These are phyloP conservation scores for Whalleya microplaca DNA, from an alignment of 2,329 filamentous ascomycete species.

Conservation along the genomic window DNA sequence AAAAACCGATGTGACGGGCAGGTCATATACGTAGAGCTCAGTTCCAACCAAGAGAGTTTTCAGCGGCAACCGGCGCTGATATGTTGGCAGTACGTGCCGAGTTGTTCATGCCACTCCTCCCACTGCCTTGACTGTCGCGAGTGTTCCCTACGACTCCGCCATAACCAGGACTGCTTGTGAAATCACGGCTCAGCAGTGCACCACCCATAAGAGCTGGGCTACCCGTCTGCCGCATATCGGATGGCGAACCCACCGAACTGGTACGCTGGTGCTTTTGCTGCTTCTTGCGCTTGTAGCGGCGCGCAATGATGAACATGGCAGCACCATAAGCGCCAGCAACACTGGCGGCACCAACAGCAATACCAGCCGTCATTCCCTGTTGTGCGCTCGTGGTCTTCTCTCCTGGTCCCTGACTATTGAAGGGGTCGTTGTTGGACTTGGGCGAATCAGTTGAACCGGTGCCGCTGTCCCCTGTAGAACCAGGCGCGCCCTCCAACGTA, in stretches of 20 bases:
- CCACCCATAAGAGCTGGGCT: slow-evolving; percentile 73
- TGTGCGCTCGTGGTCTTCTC: slow-evolving; percentile 57
- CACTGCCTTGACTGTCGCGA: slow-evolving; percentile 68
- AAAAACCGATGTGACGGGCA: slow-evolving; percentile 37
- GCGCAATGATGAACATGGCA: slow-evolving; percentile 91
- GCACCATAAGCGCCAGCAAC: slow-evolving; percentile 87
- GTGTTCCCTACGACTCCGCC: slow-evolving; percentile 50
- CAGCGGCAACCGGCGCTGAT: slow-evolving; percentile 86
- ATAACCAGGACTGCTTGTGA: slow-evolving; percentile 49
- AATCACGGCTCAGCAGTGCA: slow-evolving; percentile 61
- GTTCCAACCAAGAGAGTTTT: slow-evolving; percentile 97
- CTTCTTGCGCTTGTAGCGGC: slow-evolving; percentile 86
- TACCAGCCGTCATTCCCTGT: slow-evolving; percentile 66
- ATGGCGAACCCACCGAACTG: slow-evolving; percentile 68
- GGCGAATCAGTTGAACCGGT: slow-evolving; percentile 39
- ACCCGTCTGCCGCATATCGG: slow-evolving; percentile 58
- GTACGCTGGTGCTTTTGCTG: slow-evolving; percentile 75
- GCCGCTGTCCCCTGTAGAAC: slow-evolving; percentile 43
- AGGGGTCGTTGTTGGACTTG: slow-evolving; percentile 43
- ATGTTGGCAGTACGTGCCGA: slow-evolving; percentile 68
- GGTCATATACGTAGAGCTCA: slow-evolving; percentile 51
- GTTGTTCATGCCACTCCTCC: slow-evolving; percentile 56
- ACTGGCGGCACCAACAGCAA: slow-evolving; percentile 76
- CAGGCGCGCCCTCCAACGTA: slow-evolving; percentile 45
- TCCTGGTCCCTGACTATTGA: slow-evolving; percentile 44